Conservation (phyloP, 73 alveolate genomes). For the Stentor roeselii region DNA sequence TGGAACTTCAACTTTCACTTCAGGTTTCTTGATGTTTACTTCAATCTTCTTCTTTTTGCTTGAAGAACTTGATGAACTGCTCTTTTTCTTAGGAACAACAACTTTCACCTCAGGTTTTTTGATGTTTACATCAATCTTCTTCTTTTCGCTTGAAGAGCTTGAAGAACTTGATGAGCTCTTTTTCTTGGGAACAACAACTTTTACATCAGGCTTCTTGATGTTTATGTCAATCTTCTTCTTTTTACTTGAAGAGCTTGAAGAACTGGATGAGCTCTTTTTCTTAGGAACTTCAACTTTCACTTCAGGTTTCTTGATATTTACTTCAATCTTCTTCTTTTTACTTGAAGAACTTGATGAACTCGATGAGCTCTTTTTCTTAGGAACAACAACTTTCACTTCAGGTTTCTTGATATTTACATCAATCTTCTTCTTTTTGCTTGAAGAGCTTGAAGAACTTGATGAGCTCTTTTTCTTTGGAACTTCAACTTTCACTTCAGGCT, state of each 20-base stretch:
- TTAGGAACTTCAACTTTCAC: not conserved
- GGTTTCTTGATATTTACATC: not conserved
- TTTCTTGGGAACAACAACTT: not conserved
- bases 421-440: not conserved
- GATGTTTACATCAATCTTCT: too few species aligned
- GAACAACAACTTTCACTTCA: not conserved
- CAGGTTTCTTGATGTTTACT: not conserved
- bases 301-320: not conserved
- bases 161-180: too few species aligned
- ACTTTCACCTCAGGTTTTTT: not conserved
- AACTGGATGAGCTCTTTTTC: not conserved
- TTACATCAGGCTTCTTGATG: not conserved
- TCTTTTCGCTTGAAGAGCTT: too few species aligned
- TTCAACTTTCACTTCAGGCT: not conserved
- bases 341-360: not conserved
- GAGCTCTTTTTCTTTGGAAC: not conserved
- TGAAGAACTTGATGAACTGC: not conserved
- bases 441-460: not conserved
- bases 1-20: not conserved
- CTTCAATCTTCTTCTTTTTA: not conserved
- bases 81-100: not conserved
- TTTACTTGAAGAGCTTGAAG: not conserved
- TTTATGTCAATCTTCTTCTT: not conserved
- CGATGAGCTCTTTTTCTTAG: not conserved
- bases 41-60: not conserved